These are phyloP conservation scores for Davidsoniella neocaledoniae DNA, from an alignment of 2,329 filamentous ascomycete species.

Conservation along the genomic window DNA sequence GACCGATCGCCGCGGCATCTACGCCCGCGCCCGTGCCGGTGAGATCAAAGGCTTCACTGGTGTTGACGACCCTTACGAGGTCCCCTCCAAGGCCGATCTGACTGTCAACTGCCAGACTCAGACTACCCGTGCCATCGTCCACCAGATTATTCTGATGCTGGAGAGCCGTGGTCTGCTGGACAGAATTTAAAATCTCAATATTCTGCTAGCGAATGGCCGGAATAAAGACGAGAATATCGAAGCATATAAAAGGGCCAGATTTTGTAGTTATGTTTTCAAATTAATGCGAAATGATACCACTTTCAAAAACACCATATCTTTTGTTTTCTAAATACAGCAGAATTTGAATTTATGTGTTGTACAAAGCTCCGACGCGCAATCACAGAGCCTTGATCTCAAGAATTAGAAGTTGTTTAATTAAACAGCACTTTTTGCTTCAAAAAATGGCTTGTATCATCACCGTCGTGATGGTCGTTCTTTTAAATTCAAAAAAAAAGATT, in stretches of 20 bases:
- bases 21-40: conserved; percentile 64
- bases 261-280: conserved; percentile 5
- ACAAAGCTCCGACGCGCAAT: too few species aligned
- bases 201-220: neutral
- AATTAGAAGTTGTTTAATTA: too few species aligned
- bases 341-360: too few species aligned
- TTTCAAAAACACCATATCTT: neutral
- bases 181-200: conserved; percentile 27
- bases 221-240: neutral
- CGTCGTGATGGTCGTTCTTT: too few species aligned
- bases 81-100: conserved; percentile 63
- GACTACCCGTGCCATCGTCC: conserved; percentile 79
- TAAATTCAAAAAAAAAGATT: too few species aligned
- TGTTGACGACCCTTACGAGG: conserved; percentile 93
- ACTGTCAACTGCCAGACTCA: conserved; percentile 74
- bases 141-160: conserved; percentile 87
- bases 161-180: conserved; percentile 83
- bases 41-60: conserved; percentile 98
- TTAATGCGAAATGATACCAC: conserved; percentile 11
- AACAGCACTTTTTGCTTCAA: too few species aligned
- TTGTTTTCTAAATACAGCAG: too few species aligned
- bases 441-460: too few species aligned
- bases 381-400: too few species aligned
- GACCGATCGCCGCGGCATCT: conserved; percentile 87
- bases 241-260: neutral